phyloP scores from a whole-genome alignment of 164 flowering plant genomes.

The Magnolia kwangsiensis region DNA sequence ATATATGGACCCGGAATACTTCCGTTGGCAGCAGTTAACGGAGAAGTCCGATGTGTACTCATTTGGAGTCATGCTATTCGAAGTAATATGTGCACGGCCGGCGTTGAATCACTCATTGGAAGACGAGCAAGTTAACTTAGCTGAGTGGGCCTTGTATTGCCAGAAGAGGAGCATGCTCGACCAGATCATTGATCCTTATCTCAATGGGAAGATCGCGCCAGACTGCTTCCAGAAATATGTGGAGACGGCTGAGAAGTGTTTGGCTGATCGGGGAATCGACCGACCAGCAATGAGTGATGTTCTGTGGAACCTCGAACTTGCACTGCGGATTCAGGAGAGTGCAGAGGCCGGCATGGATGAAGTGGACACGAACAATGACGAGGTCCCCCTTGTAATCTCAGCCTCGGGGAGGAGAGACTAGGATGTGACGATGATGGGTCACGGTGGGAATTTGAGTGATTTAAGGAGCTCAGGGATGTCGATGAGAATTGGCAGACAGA shows the following conservation, averaged over 20 bases:
- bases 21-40: background rate
- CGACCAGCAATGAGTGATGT: slow-evolving; percentile 22
- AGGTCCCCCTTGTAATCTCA: background rate
- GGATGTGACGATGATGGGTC: slow-evolving; percentile 2
- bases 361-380: slow-evolving; percentile 15
- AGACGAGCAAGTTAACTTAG: slow-evolving; percentile 36
- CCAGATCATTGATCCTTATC: slow-evolving; percentile 19
- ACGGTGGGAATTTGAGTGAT: slow-evolving; percentile 16
- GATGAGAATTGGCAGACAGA: slow-evolving; percentile 76
- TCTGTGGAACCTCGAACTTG: slow-evolving; percentile 47
- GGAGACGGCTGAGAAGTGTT: slow-evolving; percentile 39
- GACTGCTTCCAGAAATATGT: slow-evolving; percentile 40
- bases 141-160: slow-evolving; percentile 28
- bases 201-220: background rate
- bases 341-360: slow-evolving; percentile 21
- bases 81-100: slow-evolving; percentile 41
- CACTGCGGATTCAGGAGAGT: slow-evolving; percentile 40
- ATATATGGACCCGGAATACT: background rate
- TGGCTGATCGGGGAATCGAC: slow-evolving; percentile 36
- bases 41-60: background rate
- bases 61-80: slow-evolving; percentile 16
- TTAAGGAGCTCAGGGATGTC: slow-evolving; percentile 80
- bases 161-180: slow-evolving; percentile 36
- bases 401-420: slow-evolving; percentile 16
- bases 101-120: slow-evolving; percentile 25